Conservation (phyloP, 148 eudicot genomes). For the Rhododendron kiyosumense region DNA sequence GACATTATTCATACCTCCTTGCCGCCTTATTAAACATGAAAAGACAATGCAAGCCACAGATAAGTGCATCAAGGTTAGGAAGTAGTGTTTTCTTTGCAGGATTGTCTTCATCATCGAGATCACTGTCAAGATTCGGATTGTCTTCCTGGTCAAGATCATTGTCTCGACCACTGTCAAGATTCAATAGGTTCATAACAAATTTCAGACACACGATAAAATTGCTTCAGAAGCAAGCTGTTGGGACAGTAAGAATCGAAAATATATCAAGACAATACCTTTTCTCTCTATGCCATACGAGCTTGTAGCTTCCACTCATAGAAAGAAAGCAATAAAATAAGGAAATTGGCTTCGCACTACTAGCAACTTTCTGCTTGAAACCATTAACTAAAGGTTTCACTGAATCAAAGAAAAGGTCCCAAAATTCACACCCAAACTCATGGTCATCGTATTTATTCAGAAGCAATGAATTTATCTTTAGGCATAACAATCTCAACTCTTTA, state of each 20-base stretch:
- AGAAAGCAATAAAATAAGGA: constrained; percentile 88
- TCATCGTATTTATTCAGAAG: constrained; percentile 63
- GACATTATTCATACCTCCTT: constrained; percentile 44
- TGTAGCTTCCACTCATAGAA: constrained; percentile 81
- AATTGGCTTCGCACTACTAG: constrained; percentile 90
- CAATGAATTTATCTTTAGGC: constrained; percentile 64
- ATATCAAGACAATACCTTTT: constrained; percentile 64
- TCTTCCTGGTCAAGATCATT: constrained; percentile 39
- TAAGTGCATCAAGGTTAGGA: constrained; percentile 59
- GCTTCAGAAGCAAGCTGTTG: constrained; percentile 80
- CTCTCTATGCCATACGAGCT: constrained; percentile 58
- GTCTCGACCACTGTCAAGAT: constrained; percentile 29
- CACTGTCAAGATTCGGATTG: constrained; percentile 44
- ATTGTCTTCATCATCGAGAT: constrained; percentile 35
- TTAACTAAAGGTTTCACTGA: constrained; percentile 72
- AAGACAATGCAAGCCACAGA: constrained; percentile 49
- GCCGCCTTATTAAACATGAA: constrained; percentile 35
- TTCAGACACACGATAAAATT: constrained; percentile 53
- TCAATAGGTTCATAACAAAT: constrained; percentile 71
- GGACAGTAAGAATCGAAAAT: constrained; percentile 58
- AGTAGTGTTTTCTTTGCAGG: constrained; percentile 32
- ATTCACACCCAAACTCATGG: constrained; percentile 57
- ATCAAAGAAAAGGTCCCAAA: constrained; percentile 78
- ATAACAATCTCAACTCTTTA: constrained; percentile 79
- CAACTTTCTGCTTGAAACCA: constrained; percentile 77